A percentile compares a stretch with the other conserved stretches of the same genome.
phyloP scores from a whole-genome alignment of 371 early-diverging fungal genomes.

The Mucor mucedo region DNA sequence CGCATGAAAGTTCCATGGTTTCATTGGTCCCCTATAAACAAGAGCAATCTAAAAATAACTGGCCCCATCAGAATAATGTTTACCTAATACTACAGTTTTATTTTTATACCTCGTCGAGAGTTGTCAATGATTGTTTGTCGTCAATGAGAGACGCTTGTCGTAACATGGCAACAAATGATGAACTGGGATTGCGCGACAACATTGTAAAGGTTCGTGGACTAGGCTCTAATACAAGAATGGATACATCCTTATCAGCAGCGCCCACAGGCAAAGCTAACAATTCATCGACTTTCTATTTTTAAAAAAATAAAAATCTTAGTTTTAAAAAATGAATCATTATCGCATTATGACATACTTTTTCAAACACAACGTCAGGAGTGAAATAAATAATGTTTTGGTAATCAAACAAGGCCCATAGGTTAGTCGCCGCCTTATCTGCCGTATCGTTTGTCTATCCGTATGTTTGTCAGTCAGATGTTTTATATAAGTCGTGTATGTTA shows the following conservation, averaged over 20 bases:
- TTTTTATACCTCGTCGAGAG: background rate
- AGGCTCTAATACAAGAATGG: conserved; percentile 24
- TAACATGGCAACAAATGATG: background rate
- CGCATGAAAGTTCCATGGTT: conserved; percentile 43
- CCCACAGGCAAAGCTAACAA: conserved; percentile 23
- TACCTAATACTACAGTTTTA: background rate
- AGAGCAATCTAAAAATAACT: conserved; percentile 21
- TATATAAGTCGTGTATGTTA: background rate
- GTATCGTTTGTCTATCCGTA: background rate
- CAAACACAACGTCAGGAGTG: conserved; percentile 34
- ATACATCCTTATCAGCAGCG: conserved; percentile 14
- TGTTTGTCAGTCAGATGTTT: background rate
- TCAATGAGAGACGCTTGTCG: background rate
- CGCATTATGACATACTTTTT: conserved; percentile 28
- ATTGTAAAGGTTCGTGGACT: conserved; percentile 19
- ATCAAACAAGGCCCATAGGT: conserved; percentile 15
- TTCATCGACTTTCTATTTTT: conserved; percentile 35
- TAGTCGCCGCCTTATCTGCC: background rate
- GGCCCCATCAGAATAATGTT: background rate
- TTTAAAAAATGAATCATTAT: conserved; percentile 1
- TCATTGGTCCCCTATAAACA: conserved; percentile 31
- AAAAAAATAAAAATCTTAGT: background rate
- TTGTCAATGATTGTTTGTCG: background rate
- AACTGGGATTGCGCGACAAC: background rate
- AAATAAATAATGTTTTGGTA: conserved; percentile 38